Evolutionary conservation across 805 yeast genomes (phyloP), one percentile per base, ranked within the genome.

Genomic region (Sporopachydermia quercuum): DNA sequence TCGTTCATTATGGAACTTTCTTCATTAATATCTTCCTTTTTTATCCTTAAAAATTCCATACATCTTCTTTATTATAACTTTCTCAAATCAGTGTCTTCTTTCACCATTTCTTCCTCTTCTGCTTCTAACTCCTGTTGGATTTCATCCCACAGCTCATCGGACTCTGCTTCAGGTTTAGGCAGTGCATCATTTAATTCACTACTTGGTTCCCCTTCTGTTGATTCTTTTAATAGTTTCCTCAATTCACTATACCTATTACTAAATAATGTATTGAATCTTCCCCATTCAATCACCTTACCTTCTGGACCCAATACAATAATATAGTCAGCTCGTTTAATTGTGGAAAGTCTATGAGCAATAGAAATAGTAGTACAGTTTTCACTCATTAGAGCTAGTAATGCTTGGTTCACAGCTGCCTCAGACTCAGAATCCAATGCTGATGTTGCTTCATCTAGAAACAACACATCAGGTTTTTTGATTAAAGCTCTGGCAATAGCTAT

Each of bases 391-490:
- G 66, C 56, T 19, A 63, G 54, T 44, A 89, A 61, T 5, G 93
- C 84, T 39, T 70, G 71, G 54, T 85, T 83, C 34, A 89, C 93
- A 3, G 83, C 72, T 49, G 80, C 78, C 53, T 89, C 97, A 48
- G 87, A 78, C 41, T 81, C 82, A 8, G 93, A 75, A 53, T 89
- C 97, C 39, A 89, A 63, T 0, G 96, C 96, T 23, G 94, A 82
- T 0, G 97, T 89, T 11, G 96, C 95, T 56, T 89, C 97, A 56
- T 89, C 97, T 43, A 89, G 61, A 19, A 89, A 74, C 42, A 89
- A 61, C n/a, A 89, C 68, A 4, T 78, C 68, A 2, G 97, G 96
- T 36, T 76, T 68, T 39, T 82, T 65, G 39, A 89, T 66, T 39
- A 89, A 66, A 0, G 96, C 84, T 44, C 97, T 68, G 1, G 96